Evolutionary conservation across 495 filamentous ascomycete genomes (phyloP).

Genomic region (Penicillium crystallinum): DNA sequence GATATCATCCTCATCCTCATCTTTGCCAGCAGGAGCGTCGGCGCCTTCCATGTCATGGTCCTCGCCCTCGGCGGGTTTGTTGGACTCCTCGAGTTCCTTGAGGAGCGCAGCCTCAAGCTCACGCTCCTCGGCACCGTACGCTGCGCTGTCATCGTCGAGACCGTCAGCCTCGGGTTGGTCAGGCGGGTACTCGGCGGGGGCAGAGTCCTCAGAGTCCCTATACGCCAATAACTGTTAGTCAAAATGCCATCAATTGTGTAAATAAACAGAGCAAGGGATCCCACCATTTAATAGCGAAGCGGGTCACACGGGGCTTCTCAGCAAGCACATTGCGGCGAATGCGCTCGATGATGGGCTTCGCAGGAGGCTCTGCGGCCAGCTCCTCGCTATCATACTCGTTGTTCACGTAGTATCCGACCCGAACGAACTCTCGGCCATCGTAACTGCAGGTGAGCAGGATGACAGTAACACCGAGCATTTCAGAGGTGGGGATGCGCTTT

Average conservation of each 20-base stretch:
- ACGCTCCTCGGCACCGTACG: constrained; percentile 78
- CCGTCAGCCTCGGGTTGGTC: constrained; percentile 94
- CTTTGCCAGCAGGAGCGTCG: constrained; percentile 52
- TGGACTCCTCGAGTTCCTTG: constrained; percentile 55
- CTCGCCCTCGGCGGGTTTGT: constrained; percentile 48
- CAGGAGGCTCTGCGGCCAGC: constrained; percentile 77
- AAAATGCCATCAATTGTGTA: constrained; percentile 1
- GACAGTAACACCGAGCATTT: constrained; percentile 95
- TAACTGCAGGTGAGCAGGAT: constrained; percentile 96
- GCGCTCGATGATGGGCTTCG: constrained; percentile 86
- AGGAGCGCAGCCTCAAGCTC: constrained; percentile 48
- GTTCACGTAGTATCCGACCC: constrained; percentile 98
- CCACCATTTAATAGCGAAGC: constrained; percentile 99
- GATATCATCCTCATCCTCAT: constrained; percentile 65
- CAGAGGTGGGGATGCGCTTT: constrained; percentile 81
- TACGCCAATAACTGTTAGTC: not conserved
- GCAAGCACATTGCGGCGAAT: constrained; percentile 88
- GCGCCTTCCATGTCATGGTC: constrained; percentile 83
- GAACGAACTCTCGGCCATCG: constrained; percentile 92
- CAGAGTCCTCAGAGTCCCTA: constrained; percentile 95
- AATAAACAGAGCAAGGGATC: constrained; percentile 11
- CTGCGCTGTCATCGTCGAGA: constrained; percentile 72
- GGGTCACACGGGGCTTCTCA: constrained; percentile 93
- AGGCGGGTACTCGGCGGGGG: constrained; percentile 91
- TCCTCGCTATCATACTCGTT: constrained; percentile 96